A percentile compares a stretch with the other conserved stretches of the same genome.
These are phyloP conservation scores for Oryza meyeriana DNA, from an alignment of 176 grass and related monocot species.

Conservation along the genomic window DNA sequence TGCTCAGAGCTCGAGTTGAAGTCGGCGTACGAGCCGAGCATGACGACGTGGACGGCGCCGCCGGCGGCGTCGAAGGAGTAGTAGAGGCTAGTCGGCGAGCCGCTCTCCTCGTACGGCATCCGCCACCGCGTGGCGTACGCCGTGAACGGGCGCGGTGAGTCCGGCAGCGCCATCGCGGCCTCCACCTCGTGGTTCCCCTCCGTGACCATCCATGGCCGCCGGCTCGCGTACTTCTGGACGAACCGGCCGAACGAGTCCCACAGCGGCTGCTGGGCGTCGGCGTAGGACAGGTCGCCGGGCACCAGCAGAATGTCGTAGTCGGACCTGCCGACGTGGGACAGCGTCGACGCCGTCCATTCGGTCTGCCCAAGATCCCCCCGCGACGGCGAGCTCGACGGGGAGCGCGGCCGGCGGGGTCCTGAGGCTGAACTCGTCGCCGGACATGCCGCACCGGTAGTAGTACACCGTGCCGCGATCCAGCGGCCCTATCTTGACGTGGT, in stretches of 20 bases:
- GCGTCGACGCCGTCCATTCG: conserved; percentile 89
- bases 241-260: conserved; percentile 92
- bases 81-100: conserved; percentile 74
- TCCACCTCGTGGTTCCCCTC: conserved; percentile 93
- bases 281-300: conserved; percentile 90
- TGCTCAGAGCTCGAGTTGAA: conserved; percentile 56
- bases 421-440: conserved; percentile 64
- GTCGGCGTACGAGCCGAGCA: conserved; percentile 72
- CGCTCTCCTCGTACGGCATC: conserved; percentile 83
- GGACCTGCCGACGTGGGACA: conserved; percentile 49
- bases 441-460: conserved; percentile 75
- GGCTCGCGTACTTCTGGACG: conserved; percentile 62
- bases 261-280: conserved; percentile 72
- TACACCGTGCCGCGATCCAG: conserved; percentile 61
- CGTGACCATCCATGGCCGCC: conserved; percentile 88
- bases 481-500: conserved; percentile 89
- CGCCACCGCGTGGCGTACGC: conserved; percentile 74
- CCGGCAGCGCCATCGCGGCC: conserved; percentile 24
- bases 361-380: conserved; percentile 88
- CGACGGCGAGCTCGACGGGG: conserved; percentile 67
- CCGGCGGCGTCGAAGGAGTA: conserved; percentile 79
- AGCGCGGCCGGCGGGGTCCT: conserved; percentile 63
- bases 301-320: conserved; percentile 80
- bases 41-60: conserved; percentile 62
- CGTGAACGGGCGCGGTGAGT: conserved; percentile 42